phyloP scores from a whole-genome alignment of 441 rosid genomes.

The Pelargonium fulgidum region DNA sequence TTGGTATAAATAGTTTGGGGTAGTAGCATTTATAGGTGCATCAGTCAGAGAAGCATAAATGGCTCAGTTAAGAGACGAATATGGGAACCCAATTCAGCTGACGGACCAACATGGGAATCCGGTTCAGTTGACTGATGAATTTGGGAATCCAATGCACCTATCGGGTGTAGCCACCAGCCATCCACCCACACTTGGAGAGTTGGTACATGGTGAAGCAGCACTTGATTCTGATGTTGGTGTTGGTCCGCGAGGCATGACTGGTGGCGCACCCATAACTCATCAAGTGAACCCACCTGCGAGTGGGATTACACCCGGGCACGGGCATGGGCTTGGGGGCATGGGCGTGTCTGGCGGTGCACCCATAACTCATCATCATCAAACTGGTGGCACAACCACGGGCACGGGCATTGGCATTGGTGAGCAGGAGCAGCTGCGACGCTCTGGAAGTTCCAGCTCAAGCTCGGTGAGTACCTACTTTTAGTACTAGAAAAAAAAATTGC shows the following conservation, averaged over 20 bases:
- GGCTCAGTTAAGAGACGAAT: constrained; percentile 58
- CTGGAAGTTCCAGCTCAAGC: too few relatives aligned
- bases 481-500: too few relatives aligned
- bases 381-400: too few relatives aligned
- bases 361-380: too few relatives aligned
- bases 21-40: background rate
- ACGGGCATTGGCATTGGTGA: too few relatives aligned
- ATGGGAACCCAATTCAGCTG: constrained; percentile 52
- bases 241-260: background rate
- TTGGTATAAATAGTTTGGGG: background rate
- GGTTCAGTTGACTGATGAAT: constrained; percentile 56
- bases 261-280: background rate
- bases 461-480: too few relatives aligned
- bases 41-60: constrained; percentile 16
- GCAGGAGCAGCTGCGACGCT: too few relatives aligned
- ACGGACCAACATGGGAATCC: constrained; percentile 62
- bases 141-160: constrained; percentile 53
- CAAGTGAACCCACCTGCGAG: background rate
- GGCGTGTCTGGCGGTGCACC: too few relatives aligned
- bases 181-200: background rate
- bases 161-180: constrained; percentile 44
- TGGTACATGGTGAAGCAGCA: background rate
- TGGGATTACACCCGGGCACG: too few relatives aligned
- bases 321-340: background rate
- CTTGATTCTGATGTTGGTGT: background rate